phyloP scores from a whole-genome alignment of 257 asterid species.

The Rhazya stricta region DNA sequence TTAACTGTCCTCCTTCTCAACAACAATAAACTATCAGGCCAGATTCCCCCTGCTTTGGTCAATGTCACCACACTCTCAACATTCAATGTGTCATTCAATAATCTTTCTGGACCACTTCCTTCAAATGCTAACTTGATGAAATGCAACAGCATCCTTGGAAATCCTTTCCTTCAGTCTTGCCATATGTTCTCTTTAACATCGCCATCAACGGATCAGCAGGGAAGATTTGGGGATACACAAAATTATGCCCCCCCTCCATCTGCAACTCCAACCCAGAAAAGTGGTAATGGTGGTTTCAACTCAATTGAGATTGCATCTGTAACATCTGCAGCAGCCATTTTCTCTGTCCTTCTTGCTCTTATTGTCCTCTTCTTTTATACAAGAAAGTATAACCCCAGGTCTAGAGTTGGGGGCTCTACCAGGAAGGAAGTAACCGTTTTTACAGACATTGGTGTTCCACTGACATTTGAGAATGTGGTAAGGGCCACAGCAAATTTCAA shows the following conservation, averaged over 20 bases:
- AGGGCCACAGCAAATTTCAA: constrained; percentile 72
- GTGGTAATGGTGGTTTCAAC: constrained; percentile 37
- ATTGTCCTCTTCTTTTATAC: constrained; percentile 69
- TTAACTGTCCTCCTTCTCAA: constrained; percentile 55
- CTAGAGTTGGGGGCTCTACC: constrained; percentile 75
- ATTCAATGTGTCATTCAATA: constrained; percentile 78
- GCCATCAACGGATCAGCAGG: constrained; percentile 46
- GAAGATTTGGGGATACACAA: constrained; percentile 34
- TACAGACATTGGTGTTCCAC: constrained; percentile 65
- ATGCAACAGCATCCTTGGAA: constrained; percentile 70
- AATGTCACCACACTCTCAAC: constrained; percentile 43
- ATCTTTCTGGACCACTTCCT: constrained; percentile 71
- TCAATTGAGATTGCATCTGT: constrained; percentile 82
- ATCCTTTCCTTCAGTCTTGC: constrained; percentile 58
- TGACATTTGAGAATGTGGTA: constrained; percentile 76
- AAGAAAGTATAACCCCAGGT: constrained; percentile 69
- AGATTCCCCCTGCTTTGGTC: constrained; percentile 52
- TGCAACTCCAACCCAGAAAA: constrained; percentile 24
- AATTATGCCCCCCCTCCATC: constrained; percentile 37
- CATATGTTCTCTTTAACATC: constrained; percentile 45
- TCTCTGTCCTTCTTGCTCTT: constrained; percentile 70
- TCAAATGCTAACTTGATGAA: constrained; percentile 38
- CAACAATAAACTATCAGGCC: constrained; percentile 71
- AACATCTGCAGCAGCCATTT: constrained; percentile 73
- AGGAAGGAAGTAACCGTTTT: constrained; percentile 77